Conservation (phyloP, 768 basidiomycete genomes). For the Agrocybe praecox region DNA sequence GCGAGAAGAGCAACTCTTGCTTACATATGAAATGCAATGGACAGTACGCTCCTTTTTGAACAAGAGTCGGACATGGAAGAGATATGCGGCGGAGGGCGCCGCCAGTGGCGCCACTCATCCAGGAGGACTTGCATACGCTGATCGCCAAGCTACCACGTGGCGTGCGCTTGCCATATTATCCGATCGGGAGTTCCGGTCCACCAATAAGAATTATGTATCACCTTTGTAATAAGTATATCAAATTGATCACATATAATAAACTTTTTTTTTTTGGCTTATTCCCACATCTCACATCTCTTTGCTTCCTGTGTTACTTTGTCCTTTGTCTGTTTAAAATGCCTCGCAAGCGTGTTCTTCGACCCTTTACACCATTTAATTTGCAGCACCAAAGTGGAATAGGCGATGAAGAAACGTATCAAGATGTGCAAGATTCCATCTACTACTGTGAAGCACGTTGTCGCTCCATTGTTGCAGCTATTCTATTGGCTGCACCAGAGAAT, state of each 20-base stretch:
- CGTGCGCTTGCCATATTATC: background rate
- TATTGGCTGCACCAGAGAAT: background rate
- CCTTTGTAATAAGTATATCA: background rate
- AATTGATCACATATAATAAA: no score
- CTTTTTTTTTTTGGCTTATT: no score
- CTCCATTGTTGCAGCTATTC: background rate
- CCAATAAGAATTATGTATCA: background rate
- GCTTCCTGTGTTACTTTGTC: no score
- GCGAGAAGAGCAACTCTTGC: constrained; percentile 9
- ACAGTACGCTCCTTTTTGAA: background rate
- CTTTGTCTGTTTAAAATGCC: no score
- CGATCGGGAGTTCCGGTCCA: background rate
- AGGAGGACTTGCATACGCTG: background rate
- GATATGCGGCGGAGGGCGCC: background rate
- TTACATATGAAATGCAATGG: constrained; percentile 6
- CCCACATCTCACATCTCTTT: no score
- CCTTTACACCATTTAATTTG: background rate
- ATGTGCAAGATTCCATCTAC: background rate
- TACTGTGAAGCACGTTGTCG: background rate
- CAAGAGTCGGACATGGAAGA: background rate
- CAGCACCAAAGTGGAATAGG: no score
- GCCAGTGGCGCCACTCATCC: background rate
- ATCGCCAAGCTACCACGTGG: background rate
- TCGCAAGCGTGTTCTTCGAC: no score
- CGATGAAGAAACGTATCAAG: background rate